Evolutionary conservation across 2,329 filamentous ascomycete genomes (phyloP), one percentile per base, ranked within the genome.

Genomic region (Ophiostoma novo-ulmi): DNA sequence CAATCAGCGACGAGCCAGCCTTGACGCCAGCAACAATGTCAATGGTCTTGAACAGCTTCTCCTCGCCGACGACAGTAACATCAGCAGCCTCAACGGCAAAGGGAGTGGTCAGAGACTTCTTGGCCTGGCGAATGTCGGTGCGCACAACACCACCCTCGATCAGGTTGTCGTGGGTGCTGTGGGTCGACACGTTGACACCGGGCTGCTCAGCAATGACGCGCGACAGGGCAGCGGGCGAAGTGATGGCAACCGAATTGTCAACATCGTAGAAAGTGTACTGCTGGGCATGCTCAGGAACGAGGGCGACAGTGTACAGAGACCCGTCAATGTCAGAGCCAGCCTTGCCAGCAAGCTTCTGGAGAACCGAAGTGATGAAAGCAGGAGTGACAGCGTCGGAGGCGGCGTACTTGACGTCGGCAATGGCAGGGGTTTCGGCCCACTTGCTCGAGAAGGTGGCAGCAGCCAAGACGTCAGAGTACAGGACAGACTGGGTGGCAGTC

Each of bases 211-310:
- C 94, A 84, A 84, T 87, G 14, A 88, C 77, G 71, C 80, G 83
- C 73, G 85, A 85, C 38, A 89, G 78, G 52, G 83, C 86, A 31
- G 86, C 81, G 13, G 93, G 89, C 0, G 92, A 89, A 72, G 83
- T 83, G 69, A 85, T 84, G 69, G 90, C 86, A 1, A 83, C 80
- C 38, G 93, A 93, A 78, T 89, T 86, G 77, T 97, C 94, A 58
- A 91, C 79, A 75, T 97, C 92, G 93, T 94, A 98, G 85, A 99
- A 97, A 14, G 89, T 90, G 82, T 95, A 98, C 80, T 98, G 91
- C 79, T 92, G 86, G 26, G 89, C 88, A 70, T 89, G 79, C 66
- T 84, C 78, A n/a, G 79, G 76, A 36, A 74, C 75, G 73, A 83
- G 71, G n/a, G 63, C 35, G 36, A 39, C 63, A 36, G 63, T 4